phyloP scores from a whole-genome alignment of 192 early-diverging fungal species.

The Entomortierella parvispora region DNA sequence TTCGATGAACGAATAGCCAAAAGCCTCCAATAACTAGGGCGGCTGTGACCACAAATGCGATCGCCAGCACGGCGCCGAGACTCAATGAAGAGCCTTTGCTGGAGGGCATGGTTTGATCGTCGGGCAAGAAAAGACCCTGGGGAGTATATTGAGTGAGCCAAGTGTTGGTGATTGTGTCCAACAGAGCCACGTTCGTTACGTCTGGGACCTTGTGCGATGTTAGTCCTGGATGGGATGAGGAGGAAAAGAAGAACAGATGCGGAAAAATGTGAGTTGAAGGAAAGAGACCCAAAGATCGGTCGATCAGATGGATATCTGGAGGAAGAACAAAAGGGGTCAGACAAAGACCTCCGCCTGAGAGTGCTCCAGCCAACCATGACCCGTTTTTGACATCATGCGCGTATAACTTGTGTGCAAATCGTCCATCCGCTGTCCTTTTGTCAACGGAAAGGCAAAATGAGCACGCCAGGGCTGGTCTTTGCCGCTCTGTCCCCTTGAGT shows the following conservation, averaged over 20 bases:
- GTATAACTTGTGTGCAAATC: too few species aligned
- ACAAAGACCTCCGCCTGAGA: too few species aligned
- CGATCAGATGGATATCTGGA: not conserved
- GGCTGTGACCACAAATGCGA: conserved; percentile 27
- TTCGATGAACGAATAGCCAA: conserved; percentile 18
- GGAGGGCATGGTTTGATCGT: not conserved
- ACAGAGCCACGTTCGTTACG: conserved; percentile 7
- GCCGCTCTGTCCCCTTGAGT: too few species aligned
- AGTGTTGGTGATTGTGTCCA: conserved; percentile 38
- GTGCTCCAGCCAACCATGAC: too few species aligned
- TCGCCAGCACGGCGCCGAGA: conserved; percentile 5
- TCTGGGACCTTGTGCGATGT: conserved; percentile 13
- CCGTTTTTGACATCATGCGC: too few species aligned
- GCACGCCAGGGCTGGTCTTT: too few species aligned
- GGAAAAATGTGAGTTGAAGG: not conserved
- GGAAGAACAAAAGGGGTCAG: too few species aligned
- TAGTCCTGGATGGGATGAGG: conserved; percentile 10
- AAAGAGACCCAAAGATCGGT: not conserved
- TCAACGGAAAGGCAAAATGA: too few species aligned
- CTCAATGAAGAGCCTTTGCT: conserved; percentile 1
- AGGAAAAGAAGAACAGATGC: not conserved
- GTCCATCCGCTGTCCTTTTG: too few species aligned
- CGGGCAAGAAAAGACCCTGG: not conserved
- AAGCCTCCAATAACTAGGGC: conserved; percentile 15
- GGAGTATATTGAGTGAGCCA: conserved; percentile 26